Base-by-base conservation (phyloP, 2,329 filamentous ascomycete genomes). In the Chrysoporthe deuterocubensis region DNA sequence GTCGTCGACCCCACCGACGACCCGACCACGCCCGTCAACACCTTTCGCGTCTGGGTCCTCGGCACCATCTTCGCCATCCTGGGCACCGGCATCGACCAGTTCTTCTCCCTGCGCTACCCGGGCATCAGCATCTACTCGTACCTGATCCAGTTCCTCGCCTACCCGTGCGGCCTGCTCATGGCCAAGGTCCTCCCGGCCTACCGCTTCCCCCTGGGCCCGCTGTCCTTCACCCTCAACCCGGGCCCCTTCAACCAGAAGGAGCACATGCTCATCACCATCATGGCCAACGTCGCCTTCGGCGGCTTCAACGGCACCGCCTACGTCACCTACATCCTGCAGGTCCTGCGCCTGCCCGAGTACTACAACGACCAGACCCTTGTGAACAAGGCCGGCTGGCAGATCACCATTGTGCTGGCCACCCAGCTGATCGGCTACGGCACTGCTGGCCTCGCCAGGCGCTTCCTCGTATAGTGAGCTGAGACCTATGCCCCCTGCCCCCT, bases 221-320 rank as follows among this genome's bases (percentile, higher is more conserved):
- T 79, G 32, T 78, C 80, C 26, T 82, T 85, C 73, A 82, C 80
- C 5, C 78, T 87, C 16, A 88, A 87, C 72, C 85, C 86, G 0
- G 85, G 85, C 0, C 83, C 82, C 1, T 89, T 89, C 73, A 84
- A 83, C 65, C 83, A 83, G 72, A 89, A 89, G 76, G 87, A 89
- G 75, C 87, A 89, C 73, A 81, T 86, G 79, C 76, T 88, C 62
- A 84, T 88, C 69, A 81, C 83, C 42, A 85, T 87, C 75, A 87
- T 87, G 84, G 87, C 89, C 65, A 90, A 90, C 74, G 84, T 85
- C n/a, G 56, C 56, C 34, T 65, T 65, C 61, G 64, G 64, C 11
- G 64, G 64, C 3, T 67, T 64, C 43, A 67, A 64, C 54, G 65
- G 60, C 2, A 63, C 65, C n/a, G 61, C 66, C 1, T 68, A 65